These are phyloP conservation scores for Tieghemiomyces parasiticus DNA, from an alignment of 192 early-diverging fungal species.

Conservation along the genomic window DNA sequence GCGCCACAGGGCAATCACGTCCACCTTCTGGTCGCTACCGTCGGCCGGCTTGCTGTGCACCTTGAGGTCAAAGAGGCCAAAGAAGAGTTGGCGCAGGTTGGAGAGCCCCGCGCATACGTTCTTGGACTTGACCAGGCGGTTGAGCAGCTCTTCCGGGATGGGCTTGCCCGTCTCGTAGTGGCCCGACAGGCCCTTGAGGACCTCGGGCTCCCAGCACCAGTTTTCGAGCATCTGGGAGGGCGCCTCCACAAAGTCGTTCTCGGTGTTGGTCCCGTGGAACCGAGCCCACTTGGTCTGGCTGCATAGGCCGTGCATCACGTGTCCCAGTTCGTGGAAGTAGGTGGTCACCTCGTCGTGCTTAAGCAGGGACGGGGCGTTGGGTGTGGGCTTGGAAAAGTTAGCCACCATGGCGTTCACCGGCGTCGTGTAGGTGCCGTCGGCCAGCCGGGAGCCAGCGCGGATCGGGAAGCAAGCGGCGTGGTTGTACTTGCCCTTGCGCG, in stretches of 20 bases:
- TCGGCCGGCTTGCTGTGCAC: slow-evolving; percentile 48
- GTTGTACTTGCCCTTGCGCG: slow-evolving; percentile 51
- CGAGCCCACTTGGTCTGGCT: slow-evolving; percentile 54
- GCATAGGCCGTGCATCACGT: slow-evolving; percentile 46
- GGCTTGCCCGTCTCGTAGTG: slow-evolving; percentile 52
- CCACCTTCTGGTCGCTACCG: slow-evolving; percentile 23
- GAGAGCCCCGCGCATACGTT: slow-evolving; percentile 59
- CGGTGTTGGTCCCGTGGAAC: slow-evolving; percentile 61
- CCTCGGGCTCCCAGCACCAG: slow-evolving; percentile 49
- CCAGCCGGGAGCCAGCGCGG: slow-evolving; percentile 40
- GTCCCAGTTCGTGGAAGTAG: slow-evolving; percentile 75
- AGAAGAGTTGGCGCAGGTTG: slow-evolving; percentile 61
- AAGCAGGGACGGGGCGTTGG: slow-evolving; percentile 50
- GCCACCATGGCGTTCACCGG: slow-evolving; percentile 59
- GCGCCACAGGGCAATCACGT: slow-evolving; percentile 30
- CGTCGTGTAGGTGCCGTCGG: slow-evolving; percentile 31
- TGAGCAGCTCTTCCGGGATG: slow-evolving; percentile 53
- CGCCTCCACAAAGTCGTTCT: slow-evolving; percentile 78
- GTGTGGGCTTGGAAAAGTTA: slow-evolving; percentile 49
- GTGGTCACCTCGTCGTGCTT: slow-evolving; percentile 70
- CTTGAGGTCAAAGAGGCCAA: slow-evolving; percentile 59
- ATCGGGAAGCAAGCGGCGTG: slow-evolving; percentile 72
- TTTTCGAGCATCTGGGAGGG: slow-evolving; percentile 86
- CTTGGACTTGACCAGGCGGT: slow-evolving; percentile 46
- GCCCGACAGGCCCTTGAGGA: slow-evolving; percentile 36